Base-by-base conservation (phyloP, 306 rosid species). In the Dalbergia cultrata region DNA sequence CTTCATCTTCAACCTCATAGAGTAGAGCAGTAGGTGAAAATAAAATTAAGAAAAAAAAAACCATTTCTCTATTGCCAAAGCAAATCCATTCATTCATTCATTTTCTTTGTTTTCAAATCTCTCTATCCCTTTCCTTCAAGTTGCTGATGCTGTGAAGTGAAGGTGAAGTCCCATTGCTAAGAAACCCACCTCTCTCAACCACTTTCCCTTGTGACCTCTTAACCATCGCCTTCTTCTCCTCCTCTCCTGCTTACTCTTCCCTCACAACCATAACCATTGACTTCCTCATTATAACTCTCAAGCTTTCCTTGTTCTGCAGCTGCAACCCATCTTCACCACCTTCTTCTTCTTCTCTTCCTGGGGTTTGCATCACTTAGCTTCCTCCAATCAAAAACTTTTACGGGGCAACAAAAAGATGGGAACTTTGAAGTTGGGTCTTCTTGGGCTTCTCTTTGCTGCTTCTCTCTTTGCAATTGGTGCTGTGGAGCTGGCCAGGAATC, bases 391-490 rank as follows among this genome's bases (percentile, higher is more conserved):
- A 45, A 72, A 18, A 49, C 19, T 69, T 18, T 66, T 44, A 74
- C 39, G 43, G 73, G 73, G 26, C 13, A 57, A n/a, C 33, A 67
- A 78, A 39, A 74, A 68, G 78, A 91, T 92, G 98, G 75, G 73
- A 37, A 0, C 74, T 82, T 81, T 69, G 80, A 87, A 62, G 54
- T 82, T 74, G 87, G 75, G 17, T 45, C 74, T 89, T 65, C 56
- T 90, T 71, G 83, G 79, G 59, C 62, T 93, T 82, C 82, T 95
- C 43, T 85, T 39, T 82, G 82, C 92, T 83, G 77, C 86, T 45
- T 84, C 86, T 79, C 62, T 88, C 17, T 69, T 78, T 82, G 11
- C 80, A 78, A 63, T 71, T 78, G 87, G 81, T 66, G 91, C 89
- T 63, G 77, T 77, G 69, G 85, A 83, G 54, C 86, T 89, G n/a